Percentiles rank a stretch among this genome's conserved stretches.
Evolutionary conservation across 2,329 filamentous ascomycete genomes (phyloP).

Genomic region (Dothistroma septosporum): DNA sequence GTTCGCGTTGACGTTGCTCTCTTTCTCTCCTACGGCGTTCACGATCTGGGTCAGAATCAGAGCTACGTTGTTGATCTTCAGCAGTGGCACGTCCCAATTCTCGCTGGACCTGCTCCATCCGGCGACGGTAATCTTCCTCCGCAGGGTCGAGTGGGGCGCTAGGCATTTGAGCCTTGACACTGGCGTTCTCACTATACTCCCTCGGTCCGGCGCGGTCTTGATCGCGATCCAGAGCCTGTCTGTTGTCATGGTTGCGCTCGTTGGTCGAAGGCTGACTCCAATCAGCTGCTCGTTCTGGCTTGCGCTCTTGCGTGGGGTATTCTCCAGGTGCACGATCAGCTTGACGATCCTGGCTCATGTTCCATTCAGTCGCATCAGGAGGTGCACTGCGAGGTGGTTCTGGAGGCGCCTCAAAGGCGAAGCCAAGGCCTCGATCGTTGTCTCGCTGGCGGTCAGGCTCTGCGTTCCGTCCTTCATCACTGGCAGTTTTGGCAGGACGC

Average conservation of each 20-base stretch:
- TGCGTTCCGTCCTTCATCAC: slow-evolving; percentile 29
- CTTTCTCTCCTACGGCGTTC: slow-evolving; percentile 32
- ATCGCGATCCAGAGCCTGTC: slow-evolving; percentile 7
- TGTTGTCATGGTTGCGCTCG: slow-evolving; percentile 2
- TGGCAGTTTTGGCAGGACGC: slow-evolving; percentile 15
- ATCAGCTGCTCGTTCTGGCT: slow-evolving; percentile 1
- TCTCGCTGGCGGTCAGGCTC: slow-evolving; percentile 28
- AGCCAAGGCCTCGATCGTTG: slow-evolving; percentile 31
- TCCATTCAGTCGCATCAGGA: slow-evolving; percentile 16
- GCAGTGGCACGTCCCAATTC: slow-evolving; percentile 39
- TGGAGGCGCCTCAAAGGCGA: slow-evolving; percentile 31
- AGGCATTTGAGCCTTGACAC: slow-evolving; percentile 15
- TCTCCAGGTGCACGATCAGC: neutral
- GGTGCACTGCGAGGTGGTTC: slow-evolving; percentile 24
- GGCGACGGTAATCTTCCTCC: slow-evolving; percentile 50
- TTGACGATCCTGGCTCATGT: slow-evolving; percentile 6
- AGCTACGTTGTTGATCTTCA: slow-evolving; percentile 16
- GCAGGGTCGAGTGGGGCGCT: slow-evolving; percentile 38
- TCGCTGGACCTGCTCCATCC: slow-evolving; percentile 45
- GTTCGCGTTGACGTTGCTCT: slow-evolving; percentile 31
- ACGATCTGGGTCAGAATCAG: slow-evolving; percentile 32
- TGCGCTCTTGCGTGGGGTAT: slow-evolving; percentile 1
- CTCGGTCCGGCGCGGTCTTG: slow-evolving; percentile 17
- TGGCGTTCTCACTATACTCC: slow-evolving; percentile 9
- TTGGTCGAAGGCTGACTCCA: neutral